phyloP scores from a whole-genome alignment of 192 early-diverging fungal species.

The Martensiomyces pterosporus region DNA sequence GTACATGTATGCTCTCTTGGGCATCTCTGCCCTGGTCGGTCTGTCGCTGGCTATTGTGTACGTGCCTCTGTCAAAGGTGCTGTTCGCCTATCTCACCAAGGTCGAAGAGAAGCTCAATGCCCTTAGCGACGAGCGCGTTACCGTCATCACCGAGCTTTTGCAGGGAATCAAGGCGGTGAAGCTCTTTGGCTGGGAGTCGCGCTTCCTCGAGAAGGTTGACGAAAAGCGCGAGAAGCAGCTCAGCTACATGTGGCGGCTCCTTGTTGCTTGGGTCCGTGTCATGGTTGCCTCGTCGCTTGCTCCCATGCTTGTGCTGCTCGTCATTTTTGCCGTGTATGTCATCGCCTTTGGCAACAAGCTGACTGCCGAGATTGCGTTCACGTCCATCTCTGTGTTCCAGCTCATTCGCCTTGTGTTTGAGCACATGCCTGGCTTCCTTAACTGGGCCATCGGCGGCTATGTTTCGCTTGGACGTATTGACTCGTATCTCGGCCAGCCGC shows the following conservation, averaged over 20 bases:
- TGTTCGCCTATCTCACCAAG: constrained; percentile 51
- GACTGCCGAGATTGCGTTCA: constrained; percentile 65
- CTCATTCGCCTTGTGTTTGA: constrained; percentile 63
- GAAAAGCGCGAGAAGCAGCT: constrained; percentile 64
- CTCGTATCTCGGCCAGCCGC: constrained; percentile 68
- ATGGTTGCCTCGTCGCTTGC: constrained; percentile 53
- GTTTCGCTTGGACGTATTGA: constrained; percentile 67
- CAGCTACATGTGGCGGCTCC: constrained; percentile 47
- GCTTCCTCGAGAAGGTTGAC: constrained; percentile 64
- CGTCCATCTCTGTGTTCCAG: constrained; percentile 67
- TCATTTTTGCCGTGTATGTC: constrained; percentile 59
- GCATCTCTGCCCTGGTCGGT: constrained; percentile 75
- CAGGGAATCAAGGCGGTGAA: constrained; percentile 91
- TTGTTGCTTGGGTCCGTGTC: constrained; percentile 53
- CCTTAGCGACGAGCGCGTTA: constrained; percentile 70
- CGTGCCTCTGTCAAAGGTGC: constrained; percentile 52
- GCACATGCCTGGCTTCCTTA: constrained; percentile 57
- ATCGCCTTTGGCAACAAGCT: constrained; percentile 53
- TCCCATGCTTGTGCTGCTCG: constrained; percentile 60
- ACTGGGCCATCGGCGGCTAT: constrained; percentile 55
- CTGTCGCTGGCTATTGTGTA: constrained; percentile 60
- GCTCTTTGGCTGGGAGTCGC: constrained; percentile 79
- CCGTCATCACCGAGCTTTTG: constrained; percentile 76
- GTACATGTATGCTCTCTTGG: constrained; percentile 71
- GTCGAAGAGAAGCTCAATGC: constrained; percentile 58